Conservation (phyloP, 305 asterid species). For the Fraxinus baroniana region DNA sequence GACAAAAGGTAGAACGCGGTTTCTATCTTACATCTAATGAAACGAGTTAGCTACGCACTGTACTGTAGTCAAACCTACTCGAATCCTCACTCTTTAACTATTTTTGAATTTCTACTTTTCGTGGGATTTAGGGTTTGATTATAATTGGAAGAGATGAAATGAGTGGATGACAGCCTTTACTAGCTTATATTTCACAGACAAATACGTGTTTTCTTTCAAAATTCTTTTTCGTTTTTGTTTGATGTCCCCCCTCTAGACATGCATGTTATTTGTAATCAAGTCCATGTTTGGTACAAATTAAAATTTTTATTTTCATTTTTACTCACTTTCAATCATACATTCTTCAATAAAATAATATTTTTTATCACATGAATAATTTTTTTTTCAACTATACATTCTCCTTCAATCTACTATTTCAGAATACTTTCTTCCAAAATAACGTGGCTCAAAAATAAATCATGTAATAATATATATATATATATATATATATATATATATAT, state of each 20-base stretch:
- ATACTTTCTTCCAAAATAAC: too few species aligned
- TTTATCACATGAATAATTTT: too few species aligned
- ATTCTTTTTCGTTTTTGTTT: not conserved
- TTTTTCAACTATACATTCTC: too few species aligned
- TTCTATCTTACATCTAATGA: slow-evolving; percentile 32
- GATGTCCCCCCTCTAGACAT: not conserved
- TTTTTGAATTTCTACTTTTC: slow-evolving; percentile 7
- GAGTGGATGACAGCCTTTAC: slow-evolving; percentile 7
- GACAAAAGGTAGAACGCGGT: slow-evolving; percentile 40
- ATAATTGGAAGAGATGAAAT: not conserved
- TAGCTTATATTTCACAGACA: not conserved
- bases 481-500: too few species aligned
- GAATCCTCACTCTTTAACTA: not conserved
- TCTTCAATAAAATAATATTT: too few species aligned
- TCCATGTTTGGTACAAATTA: too few species aligned
- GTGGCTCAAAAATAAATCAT: too few species aligned
- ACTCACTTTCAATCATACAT: too few species aligned
- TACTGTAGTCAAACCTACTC: slow-evolving; percentile 2
- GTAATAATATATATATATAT: too few species aligned
- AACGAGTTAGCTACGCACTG: slow-evolving; percentile 24
- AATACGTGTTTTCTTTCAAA: not conserved
- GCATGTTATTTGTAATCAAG: not conserved
- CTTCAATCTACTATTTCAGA: too few species aligned
- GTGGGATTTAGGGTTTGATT: not conserved
- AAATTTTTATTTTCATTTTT: too few species aligned